Conservation (phyloP, 1,284 basidiomycete genomes). For the Moesziomyces antarcticus region DNA sequence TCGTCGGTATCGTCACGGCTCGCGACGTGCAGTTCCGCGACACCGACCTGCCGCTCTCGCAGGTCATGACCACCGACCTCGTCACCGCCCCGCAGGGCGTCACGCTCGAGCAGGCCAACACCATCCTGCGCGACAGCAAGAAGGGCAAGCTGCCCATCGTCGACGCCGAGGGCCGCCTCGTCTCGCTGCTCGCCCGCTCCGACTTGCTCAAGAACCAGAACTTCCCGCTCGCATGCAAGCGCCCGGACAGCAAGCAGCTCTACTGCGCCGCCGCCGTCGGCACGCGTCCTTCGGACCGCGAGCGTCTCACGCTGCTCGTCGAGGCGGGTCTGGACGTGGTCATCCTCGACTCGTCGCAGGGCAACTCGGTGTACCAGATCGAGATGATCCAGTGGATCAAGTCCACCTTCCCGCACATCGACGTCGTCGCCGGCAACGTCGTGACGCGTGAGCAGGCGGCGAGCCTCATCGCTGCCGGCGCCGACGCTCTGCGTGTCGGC, state of each 20-base stretch:
- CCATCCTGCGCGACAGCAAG: conserved; percentile 93
- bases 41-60: conserved; percentile 76
- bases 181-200: conserved; percentile 74
- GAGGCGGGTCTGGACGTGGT: conserved; percentile 97
- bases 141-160: conserved; percentile 87
- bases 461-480: conserved; percentile 89
- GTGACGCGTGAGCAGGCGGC: conserved; percentile 98
- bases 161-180: conserved; percentile 58
- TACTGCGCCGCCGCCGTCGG: conserved; percentile 97
- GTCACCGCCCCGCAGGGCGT: conserved; percentile 64
- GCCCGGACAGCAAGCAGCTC: conserved; percentile 91
- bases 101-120: conserved; percentile 90
- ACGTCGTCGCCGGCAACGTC: conserved; percentile 96
- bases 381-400: conserved; percentile 98
- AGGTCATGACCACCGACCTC: conserved; percentile 81
- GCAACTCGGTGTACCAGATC: conserved; percentile 92
- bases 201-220: conserved; percentile 98
- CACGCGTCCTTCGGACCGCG: conserved; percentile 87
- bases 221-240: conserved; percentile 93
- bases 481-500: conserved; percentile 91
- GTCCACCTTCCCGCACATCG: conserved; percentile 75
- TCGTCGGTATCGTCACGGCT: conserved; percentile 95
- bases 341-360: conserved; percentile 94
- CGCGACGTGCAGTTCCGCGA: conserved; percentile 95
- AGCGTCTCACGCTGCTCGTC: conserved; percentile 84